Conservation (phyloP, 2,329 filamentous ascomycete species). For the Ophioceras dolichostomum region DNA sequence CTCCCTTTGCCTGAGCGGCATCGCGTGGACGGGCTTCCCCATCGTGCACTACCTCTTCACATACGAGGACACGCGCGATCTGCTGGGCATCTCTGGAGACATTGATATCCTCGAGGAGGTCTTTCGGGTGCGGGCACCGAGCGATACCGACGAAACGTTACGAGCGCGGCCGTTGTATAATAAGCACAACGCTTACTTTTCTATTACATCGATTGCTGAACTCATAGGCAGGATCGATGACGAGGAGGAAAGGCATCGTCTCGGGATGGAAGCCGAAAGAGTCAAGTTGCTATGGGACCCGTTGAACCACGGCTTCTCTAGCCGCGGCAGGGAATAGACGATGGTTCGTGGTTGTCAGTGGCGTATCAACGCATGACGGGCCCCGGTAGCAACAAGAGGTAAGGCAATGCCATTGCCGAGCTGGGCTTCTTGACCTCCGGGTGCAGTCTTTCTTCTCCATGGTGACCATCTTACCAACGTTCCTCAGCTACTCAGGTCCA, state of each 20-base stretch:
- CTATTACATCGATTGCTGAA: slow-evolving; percentile 26
- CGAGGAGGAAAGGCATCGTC: slow-evolving; percentile 17
- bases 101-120: slow-evolving; percentile 44
- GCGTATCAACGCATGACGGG: no score
- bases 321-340: no score
- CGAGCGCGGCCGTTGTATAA: slow-evolving; percentile 35
- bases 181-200: slow-evolving; percentile 41
- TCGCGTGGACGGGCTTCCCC: slow-evolving; percentile 44
- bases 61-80: slow-evolving; percentile 43
- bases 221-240: slow-evolving; percentile 24
- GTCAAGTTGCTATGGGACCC: slow-evolving; percentile 35
- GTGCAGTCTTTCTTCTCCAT: no score
- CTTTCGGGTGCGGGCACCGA: slow-evolving; percentile 31
- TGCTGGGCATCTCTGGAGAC: slow-evolving; percentile 43
- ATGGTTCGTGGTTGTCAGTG: no score
- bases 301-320: no score
- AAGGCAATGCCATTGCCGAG: no score
- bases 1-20: slow-evolving; percentile 43
- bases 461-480: no score
- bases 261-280: slow-evolving; percentile 27
- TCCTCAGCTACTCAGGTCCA: no score
- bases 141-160: slow-evolving; percentile 25
- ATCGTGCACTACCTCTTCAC: slow-evolving; percentile 47
- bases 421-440: no score
- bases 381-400: no score